These are phyloP conservation scores for Cladosporium sp. DNA, from an alignment of 2,329 filamentous ascomycete genomes.

Conservation along the genomic window DNA sequence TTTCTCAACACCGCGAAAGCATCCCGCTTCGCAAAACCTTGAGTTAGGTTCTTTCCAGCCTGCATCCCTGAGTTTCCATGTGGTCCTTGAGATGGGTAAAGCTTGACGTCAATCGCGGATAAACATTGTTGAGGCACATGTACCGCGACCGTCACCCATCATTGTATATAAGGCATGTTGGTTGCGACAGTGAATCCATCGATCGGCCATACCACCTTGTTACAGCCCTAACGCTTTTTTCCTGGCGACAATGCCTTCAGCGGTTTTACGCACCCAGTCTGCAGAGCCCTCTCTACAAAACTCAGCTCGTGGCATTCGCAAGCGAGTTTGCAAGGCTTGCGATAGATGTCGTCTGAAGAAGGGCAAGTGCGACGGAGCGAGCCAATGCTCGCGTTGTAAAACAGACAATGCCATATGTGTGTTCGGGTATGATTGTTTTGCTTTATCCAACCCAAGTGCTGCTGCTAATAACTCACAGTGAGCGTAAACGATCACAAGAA, in stretches of 20 bases:
- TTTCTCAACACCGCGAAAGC: neutral
- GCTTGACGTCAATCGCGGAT: neutral
- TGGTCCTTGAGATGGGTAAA: neutral
- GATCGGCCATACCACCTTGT: neutral
- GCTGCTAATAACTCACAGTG: conserved; percentile 32
- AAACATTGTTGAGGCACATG: neutral
- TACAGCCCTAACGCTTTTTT: neutral
- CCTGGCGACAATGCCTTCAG: conserved; percentile 24
- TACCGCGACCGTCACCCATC: neutral
- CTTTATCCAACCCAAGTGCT: neutral
- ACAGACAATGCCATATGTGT: conserved; percentile 66
- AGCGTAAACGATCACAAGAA: conserved; percentile 66
- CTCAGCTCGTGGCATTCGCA: conserved; percentile 44
- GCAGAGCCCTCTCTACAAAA: conserved; percentile 29
- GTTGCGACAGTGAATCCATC: neutral
- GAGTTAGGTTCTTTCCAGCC: neutral
- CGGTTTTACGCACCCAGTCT: conserved; percentile 27
- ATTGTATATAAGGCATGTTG: neutral
- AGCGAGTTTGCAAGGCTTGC: conserved; percentile 68
- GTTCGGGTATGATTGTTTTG: conserved; percentile 49
- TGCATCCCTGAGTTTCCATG: neutral
- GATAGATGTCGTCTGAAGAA: conserved; percentile 68
- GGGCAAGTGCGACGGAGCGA: conserved; percentile 67
- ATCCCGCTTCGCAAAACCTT: neutral
- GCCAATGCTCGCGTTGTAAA: conserved; percentile 64